Conservation (phyloP, 2,329 filamentous ascomycete species). For the Stylonectria norvegica region DNA sequence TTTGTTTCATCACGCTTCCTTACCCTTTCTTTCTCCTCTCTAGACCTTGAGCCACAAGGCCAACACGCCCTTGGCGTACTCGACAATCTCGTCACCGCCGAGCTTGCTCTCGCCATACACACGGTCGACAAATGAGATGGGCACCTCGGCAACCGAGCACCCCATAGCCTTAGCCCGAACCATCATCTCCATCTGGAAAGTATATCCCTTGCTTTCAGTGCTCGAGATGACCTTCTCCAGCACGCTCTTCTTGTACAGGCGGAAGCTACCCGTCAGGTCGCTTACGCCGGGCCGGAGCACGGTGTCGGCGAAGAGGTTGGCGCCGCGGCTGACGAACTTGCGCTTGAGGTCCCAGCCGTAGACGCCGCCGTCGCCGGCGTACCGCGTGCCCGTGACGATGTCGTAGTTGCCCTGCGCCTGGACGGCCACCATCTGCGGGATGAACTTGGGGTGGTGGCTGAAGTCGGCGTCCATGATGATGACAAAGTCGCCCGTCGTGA, state of each 20-base stretch:
- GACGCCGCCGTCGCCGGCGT: slow-evolving; percentile 84
- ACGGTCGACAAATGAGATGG: slow-evolving; percentile 93
- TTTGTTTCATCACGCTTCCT: slow-evolving; percentile 17
- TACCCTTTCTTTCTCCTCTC: background rate
- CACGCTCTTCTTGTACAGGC: slow-evolving; percentile 88
- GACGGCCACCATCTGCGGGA: slow-evolving; percentile 83
- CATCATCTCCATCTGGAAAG: slow-evolving; percentile 99
- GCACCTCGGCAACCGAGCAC: slow-evolving; percentile 88
- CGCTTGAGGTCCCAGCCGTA: slow-evolving; percentile 96
- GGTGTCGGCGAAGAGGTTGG: slow-evolving; percentile 94
- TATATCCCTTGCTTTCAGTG: slow-evolving; percentile 95
- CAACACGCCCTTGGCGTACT: slow-evolving; percentile 86
- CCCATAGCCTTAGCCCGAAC: slow-evolving; percentile 95
- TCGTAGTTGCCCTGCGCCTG: slow-evolving; percentile 80
- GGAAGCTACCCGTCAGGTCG: slow-evolving; percentile 91
- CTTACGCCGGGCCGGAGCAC: slow-evolving; percentile 89
- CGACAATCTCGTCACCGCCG: slow-evolving; percentile 90
- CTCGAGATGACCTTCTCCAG: slow-evolving; percentile 84
- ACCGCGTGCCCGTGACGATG: slow-evolving; percentile 94
- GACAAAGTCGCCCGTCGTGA: slow-evolving; percentile 86
- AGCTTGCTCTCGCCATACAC: slow-evolving; percentile 95
- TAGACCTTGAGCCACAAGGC: slow-evolving; percentile 75
- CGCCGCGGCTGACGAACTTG: slow-evolving; percentile 79
- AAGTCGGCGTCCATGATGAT: slow-evolving; percentile 99
- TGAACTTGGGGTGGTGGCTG: slow-evolving; percentile 98